Conservation (phyloP, 1,139 yeast genomes). For the Protomyces inouyei region DNA sequence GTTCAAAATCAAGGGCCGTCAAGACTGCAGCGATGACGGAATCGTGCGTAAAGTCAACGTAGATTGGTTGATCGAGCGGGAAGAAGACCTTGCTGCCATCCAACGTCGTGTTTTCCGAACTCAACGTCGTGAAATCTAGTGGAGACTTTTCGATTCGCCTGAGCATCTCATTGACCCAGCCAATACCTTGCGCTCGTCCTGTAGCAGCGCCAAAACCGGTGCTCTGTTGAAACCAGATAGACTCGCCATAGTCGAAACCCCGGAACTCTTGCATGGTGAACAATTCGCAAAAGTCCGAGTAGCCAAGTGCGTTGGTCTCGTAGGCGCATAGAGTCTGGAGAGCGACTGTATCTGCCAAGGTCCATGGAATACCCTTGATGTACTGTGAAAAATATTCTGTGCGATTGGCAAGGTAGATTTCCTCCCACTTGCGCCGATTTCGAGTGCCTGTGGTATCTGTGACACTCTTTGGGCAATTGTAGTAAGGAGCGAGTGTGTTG, state of each 20-base stretch:
- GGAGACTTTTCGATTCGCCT: constrained; percentile 39
- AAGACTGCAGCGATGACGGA: constrained; percentile 42
- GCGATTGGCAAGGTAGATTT: constrained; percentile 44
- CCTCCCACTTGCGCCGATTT: constrained; percentile 15
- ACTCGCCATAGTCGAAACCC: constrained; percentile 47
- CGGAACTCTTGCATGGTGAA: constrained; percentile 51
- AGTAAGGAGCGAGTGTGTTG: constrained; percentile 21
- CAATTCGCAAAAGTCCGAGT: constrained; percentile 47
- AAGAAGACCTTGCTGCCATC: constrained; percentile 37
- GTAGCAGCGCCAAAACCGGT: constrained; percentile 42
- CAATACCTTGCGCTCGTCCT: constrained; percentile 45
- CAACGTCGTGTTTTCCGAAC: constrained; percentile 42
- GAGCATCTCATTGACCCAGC: constrained; percentile 43
- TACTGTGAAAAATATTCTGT: constrained; percentile 70
- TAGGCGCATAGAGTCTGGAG: constrained; percentile 49
- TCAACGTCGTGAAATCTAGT: constrained; percentile 35
- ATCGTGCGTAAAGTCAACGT: constrained; percentile 47
- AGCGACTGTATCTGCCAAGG: constrained; percentile 26
- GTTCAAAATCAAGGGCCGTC: constrained; percentile 36
- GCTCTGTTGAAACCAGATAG: constrained; percentile 44
- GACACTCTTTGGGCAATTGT: constrained; percentile 15
- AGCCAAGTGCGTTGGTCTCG: constrained; percentile 50
- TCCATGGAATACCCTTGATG: constrained; percentile 48
- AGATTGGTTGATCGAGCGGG: constrained; percentile 45
- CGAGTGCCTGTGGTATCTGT: constrained; percentile 1